A percentile compares a stretch with the other conserved stretches of the same genome.
Evolutionary conservation across 2,329 filamentous ascomycete species (phyloP).

Genomic region (Paecilomyces niveus): DNA sequence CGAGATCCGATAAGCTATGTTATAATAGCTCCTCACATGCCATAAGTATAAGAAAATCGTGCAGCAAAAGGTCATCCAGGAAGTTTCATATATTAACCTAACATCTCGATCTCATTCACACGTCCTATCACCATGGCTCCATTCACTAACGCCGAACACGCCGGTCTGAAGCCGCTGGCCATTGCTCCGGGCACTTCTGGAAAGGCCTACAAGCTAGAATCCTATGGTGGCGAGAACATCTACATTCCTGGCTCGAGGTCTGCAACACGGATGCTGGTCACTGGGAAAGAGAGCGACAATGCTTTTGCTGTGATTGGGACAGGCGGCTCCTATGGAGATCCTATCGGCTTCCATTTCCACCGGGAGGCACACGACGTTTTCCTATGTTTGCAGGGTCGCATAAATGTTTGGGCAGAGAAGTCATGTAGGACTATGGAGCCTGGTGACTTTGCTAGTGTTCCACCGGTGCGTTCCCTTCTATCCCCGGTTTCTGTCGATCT

Average conservation of each 20-base stretch:
- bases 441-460: constrained; percentile 53
- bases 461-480: constrained; percentile 38
- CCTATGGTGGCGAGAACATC: background rate
- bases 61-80: no score
- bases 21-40: no score
- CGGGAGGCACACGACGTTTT: constrained; percentile 53
- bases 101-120: background rate
- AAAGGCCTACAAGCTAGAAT: background rate
- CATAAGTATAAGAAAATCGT: no score
- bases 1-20: background rate
- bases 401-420: constrained; percentile 55
- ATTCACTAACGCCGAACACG: background rate
- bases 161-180: background rate
- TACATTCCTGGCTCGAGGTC: background rate
- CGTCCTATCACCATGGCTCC: background rate
- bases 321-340: background rate
- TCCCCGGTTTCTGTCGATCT: background rate
- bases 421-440: constrained; percentile 47
- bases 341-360: constrained; percentile 49
- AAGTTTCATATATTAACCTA: background rate
- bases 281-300: background rate
- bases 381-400: constrained; percentile 47
- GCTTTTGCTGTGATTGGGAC: background rate
- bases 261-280: background rate
- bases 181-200: background rate